Evolutionary conservation across 257 asterid species (phyloP).

Genomic region (Anisodus tanguticus): DNA sequence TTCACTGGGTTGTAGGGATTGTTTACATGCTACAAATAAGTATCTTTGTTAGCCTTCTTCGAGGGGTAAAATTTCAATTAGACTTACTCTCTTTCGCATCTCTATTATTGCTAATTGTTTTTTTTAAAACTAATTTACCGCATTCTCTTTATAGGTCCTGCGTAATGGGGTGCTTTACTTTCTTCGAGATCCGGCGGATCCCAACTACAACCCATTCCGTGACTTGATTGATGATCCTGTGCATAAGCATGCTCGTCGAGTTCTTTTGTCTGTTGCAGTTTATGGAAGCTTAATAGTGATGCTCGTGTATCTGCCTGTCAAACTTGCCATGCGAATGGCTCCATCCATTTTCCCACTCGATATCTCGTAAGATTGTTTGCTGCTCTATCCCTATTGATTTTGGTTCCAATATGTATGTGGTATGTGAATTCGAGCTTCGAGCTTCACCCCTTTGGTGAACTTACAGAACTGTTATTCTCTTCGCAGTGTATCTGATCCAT

Average conservation of each 20-base stretch:
- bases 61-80: conserved; percentile 69
- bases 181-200: conserved; percentile 99
- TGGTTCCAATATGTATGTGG: neutral
- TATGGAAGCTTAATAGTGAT: conserved; percentile 97
- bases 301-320: conserved; percentile 96
- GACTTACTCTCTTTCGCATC: neutral
- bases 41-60: conserved; percentile 98
- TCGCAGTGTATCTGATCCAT: conserved; percentile 93
- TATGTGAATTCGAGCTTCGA: conserved; percentile 27
- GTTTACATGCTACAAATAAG: conserved; percentile 98
- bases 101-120: neutral
- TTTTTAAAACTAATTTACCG: conserved; percentile 25
- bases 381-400: conserved; percentile 19
- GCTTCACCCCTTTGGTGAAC: conserved; percentile 25
- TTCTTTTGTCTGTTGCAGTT: conserved; percentile 87
- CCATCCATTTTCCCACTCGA: conserved; percentile 95
- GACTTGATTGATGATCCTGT: conserved; percentile 98
- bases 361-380: conserved; percentile 74
- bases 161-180: conserved; percentile 96
- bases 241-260: conserved; percentile 99
- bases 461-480: conserved; percentile 1
- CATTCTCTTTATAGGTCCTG: conserved; percentile 64
- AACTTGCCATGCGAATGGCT: conserved; percentile 88
- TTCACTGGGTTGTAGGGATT: conserved; percentile 98
- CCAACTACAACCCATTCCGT: conserved; percentile 97